Evolutionary conservation across 2,329 filamentous ascomycete genomes (phyloP).

Genomic region (Fusarium sp.): DNA sequence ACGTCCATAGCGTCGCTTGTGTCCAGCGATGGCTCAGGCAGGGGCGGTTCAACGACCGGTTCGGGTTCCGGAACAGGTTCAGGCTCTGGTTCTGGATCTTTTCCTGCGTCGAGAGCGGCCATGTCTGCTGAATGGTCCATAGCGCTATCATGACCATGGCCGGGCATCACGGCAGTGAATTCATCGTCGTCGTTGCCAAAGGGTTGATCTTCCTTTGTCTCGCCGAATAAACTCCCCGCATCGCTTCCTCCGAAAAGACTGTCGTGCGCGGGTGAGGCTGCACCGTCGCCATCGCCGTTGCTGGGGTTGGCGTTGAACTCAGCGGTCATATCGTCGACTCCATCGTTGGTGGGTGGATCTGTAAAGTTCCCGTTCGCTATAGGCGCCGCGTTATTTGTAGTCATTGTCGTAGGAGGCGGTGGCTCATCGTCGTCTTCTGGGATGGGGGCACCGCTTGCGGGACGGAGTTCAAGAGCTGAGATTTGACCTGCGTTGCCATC

Average conservation of each 20-base stretch:
- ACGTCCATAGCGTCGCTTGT: conserved; percentile 46
- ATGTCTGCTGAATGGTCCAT: conserved; percentile 58
- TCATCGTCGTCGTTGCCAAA: conserved; percentile 88
- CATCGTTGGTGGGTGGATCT: conserved; percentile 38
- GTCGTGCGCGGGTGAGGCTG: conserved; percentile 75
- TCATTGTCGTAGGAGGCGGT: conserved; percentile 73
- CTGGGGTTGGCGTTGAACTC: conserved; percentile 39
- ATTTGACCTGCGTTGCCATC: conserved; percentile 84
- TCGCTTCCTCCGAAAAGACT: conserved; percentile 86
- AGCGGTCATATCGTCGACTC: conserved; percentile 24
- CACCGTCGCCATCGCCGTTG: conserved; percentile 58
- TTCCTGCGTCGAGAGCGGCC: conserved; percentile 47
- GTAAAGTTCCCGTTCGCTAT: conserved; percentile 60
- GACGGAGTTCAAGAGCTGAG: conserved; percentile 86
- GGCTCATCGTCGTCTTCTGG: conserved; percentile 76
- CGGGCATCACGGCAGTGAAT: conserved; percentile 68
- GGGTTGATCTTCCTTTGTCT: conserved; percentile 68
- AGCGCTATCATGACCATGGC: conserved; percentile 52
- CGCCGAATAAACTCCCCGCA: conserved; percentile 88
- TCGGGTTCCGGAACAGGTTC: neutral
- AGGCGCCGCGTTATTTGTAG: conserved; percentile 76
- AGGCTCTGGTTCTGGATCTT: conserved; percentile 43
- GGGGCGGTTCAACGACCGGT: conserved; percentile 37
- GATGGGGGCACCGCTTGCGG: conserved; percentile 78
- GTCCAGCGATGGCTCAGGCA: conserved; percentile 16